These are phyloP conservation scores for Casuarina glauca DNA, from an alignment of 306 rosid genomes.

Conservation along the genomic window DNA sequence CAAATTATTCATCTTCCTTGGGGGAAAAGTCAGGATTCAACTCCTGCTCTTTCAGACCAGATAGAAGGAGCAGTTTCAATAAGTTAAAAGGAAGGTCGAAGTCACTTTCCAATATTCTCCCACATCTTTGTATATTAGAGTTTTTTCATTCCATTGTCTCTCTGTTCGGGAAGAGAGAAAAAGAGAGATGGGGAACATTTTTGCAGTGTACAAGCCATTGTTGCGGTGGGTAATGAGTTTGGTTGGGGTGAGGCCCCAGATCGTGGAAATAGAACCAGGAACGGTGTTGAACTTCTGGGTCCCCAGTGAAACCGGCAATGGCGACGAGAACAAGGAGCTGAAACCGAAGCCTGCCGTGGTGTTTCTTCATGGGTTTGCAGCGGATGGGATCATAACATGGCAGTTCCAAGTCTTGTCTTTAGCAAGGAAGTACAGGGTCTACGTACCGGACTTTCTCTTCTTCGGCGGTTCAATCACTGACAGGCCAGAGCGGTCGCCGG, in stretches of 20 bases:
- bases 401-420: constrained; percentile 37
- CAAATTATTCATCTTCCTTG: too few relatives aligned
- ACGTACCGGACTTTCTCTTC: constrained; percentile 44
- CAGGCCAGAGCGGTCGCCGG: constrained; percentile 30
- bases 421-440: constrained; percentile 30
- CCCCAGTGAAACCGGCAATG: neutral
- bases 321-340: neutral
- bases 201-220: constrained; percentile 18
- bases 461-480: constrained; percentile 42
- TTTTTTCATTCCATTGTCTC: too few relatives aligned
- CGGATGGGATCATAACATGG: constrained; percentile 45
- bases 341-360: constrained; percentile 22
- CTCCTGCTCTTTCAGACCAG: too few relatives aligned
- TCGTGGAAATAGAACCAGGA: constrained; percentile 42
- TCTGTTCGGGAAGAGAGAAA: neutral
- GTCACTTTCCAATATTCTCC: too few relatives aligned
- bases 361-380: constrained; percentile 42
- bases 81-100: too few relatives aligned
- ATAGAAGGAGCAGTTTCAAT: too few relatives aligned
- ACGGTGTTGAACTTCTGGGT: constrained; percentile 47
- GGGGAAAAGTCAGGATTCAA: too few relatives aligned
- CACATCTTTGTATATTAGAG: too few relatives aligned
- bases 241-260: constrained; percentile 24
- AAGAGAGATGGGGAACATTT: neutral
- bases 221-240: constrained; percentile 19